Base-by-base conservation (phyloP, 2,329 filamentous ascomycete genomes). In the Penicillium hordei region DNA sequence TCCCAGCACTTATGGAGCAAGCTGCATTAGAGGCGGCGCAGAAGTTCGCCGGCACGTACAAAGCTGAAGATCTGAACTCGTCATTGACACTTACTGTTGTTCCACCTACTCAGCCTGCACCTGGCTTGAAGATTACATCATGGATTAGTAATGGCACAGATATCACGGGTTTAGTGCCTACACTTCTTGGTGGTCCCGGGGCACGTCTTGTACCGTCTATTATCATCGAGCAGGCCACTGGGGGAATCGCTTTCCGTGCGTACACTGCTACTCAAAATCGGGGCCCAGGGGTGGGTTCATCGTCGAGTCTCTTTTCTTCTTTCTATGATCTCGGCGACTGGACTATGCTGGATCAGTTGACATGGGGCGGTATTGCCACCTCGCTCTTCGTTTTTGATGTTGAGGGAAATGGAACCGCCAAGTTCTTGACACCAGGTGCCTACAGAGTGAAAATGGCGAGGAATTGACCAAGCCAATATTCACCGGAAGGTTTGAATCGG, bases 141-240 rank as follows among this genome's bases (percentile, higher is more conserved):
- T 76, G 66, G 66, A 65, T 73, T 34, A 68, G 63, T 49, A 73
- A 75, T 33, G 65, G 68, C 0, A 72, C 67, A 0, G 61, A 74
- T 49, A 54, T 72, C n/a, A 61, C 65, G n/a, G 49, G 48, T 5
- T 5, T 48, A 0, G 15, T 63, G 10, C 15, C 56, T 5, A 15
- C 10, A 3, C 38, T 52, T 54, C 17, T 55, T 56, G 13, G 21
- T 56, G 15, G n/a, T 44, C 1, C 13, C 31, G 9, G 49, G 43
- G 21, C 46, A 52, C 48, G 65, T 15, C 60, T 71, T 2, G 55
- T 68, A 1, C 67, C 67, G 8, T 62, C 64, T 4, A 66, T 69
- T 33, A 9, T 55, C 6, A 31, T 57, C 5, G 38, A 43, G 8
- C 44, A 51, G 3, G 56, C 55, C 1, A 45, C 52, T 17, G 63